Base-by-base conservation (phyloP, 495 filamentous ascomycete genomes). In the Monascus purpureus region DNA sequence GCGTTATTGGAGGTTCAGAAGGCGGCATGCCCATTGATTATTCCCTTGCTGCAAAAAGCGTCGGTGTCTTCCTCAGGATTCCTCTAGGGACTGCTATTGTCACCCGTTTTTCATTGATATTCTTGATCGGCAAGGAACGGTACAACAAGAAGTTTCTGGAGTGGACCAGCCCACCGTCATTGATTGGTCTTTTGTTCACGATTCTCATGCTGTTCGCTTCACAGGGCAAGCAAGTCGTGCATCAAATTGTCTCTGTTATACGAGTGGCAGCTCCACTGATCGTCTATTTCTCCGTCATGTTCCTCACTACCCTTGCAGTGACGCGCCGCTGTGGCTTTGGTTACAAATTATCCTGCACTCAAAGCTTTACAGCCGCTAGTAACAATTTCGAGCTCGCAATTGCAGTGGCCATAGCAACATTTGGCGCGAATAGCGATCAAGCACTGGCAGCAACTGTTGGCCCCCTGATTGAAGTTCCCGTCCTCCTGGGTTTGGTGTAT, bases 341-440 rank as follows among this genome's bases (percentile, higher is more conserved):
- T 0, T 94, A 94, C 46, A 59, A 56, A 27, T 45, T 86, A 2
- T 67, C 70, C 1, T 67, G 70, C 8, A 93, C 87, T 8, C 88
- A 94, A 57, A 83, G 82, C 43, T 92, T 94, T 41, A 94, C 87
- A 0, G 87, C 87, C 4, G 88, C 87, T 2, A 93, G 85, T 49
- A 95, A 95, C 40, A 94, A 93, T 45, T 93, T 95, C 44, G 87
- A 94, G 61, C 55, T 93, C n/a, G 87, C 87, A 0, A 93, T 95
- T 57, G 87, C 87, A 1, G 86, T 95, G 1, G 85, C 82, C 2
- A 75, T 93, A 3, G 82, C 85, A 3, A 76, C 77, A 2, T 94
- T 79, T 59, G 87, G 87, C 0, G 68, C 80, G 1, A 55, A 75
- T 18, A 84, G 78, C 42, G 78, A 87, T 28, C 82, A 94, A 49